Evolutionary conservation across 345 rosid genomes (phyloP), one percentile per base, ranked within the genome.

Genomic region (Ceriops decandra): DNA sequence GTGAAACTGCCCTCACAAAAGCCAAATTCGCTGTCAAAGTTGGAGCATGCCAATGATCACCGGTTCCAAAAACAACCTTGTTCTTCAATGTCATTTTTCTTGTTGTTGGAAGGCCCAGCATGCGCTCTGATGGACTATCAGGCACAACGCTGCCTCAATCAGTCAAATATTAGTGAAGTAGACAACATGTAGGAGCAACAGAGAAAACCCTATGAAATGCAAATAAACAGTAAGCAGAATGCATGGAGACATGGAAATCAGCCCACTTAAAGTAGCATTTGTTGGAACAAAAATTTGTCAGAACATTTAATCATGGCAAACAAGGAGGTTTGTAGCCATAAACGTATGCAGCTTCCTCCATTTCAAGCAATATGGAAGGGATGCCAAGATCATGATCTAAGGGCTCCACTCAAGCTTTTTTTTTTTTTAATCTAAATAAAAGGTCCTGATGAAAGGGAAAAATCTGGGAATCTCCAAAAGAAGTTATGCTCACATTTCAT

Each of bases 11-110:
- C 87, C 97, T 82, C 60, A 84, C 90, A 82, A 95, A 91, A 46
- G 85, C 91, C 89, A 82, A 83, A 76, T 95, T 95, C 62, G 99
- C 96, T 31, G 96, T 95, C 80, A 89, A 81, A 35, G 97, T 91
- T 1, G 92, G 86, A 7, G 93, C 85, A 68, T 71, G 82, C 95
- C 96, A 88, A 68, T 66, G 67, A 81, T 91, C 96, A 52, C 97
- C 96, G 42, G 97, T 89, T 68, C 99, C 99, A 66, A 87, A 95
- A 65, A 85, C 86, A 59, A 81, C 75, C 85, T 88, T 91, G 85
- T 85, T 95, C 81, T 91, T 95, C 85, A 78, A 28, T 58, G 91
- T 91, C 72, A 95, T 79, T 81, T 95, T 95, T 82, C 97, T 88
- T 33, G 96, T 89, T 30, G 96, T 88, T 42, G 96, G 93, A 24